These are phyloP conservation scores for Gastrolobium bilobum DNA, from an alignment of 306 rosid species.

Conservation along the genomic window DNA sequence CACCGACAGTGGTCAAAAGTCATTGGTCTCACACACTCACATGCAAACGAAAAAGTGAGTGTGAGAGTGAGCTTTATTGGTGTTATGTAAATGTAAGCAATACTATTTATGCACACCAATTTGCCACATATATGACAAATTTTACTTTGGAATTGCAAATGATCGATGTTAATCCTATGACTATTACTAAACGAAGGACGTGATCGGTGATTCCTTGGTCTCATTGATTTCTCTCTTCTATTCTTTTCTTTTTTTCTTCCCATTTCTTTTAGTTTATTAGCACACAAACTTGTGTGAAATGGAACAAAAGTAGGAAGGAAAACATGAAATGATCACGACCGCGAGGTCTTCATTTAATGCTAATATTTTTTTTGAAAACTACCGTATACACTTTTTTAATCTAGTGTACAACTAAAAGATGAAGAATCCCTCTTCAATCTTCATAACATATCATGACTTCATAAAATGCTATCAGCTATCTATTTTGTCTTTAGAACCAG, in stretches of 20 bases:
- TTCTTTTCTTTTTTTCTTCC: background rate
- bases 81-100: no score
- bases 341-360: background rate
- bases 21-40: conserved; percentile 9
- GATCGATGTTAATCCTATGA: background rate
- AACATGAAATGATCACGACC: background rate
- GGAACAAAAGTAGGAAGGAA: background rate
- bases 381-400: background rate
- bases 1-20: background rate
- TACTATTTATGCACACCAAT: no score
- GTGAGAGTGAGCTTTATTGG: no score
- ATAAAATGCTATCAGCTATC: background rate
- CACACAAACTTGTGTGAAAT: background rate
- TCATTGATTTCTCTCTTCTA: background rate
- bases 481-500: background rate
- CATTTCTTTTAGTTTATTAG: background rate
- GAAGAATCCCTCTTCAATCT: background rate
- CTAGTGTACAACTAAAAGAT: background rate
- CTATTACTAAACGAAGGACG: background rate
- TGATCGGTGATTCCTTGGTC: background rate
- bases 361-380: background rate
- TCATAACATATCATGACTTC: background rate
- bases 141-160: background rate
- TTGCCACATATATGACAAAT: no score
- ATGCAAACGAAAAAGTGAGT: conserved; percentile 15